Evolutionary conservation across 2,329 filamentous ascomycete species (phyloP).

Genomic region (Chrysosphaeria jannelii): DNA sequence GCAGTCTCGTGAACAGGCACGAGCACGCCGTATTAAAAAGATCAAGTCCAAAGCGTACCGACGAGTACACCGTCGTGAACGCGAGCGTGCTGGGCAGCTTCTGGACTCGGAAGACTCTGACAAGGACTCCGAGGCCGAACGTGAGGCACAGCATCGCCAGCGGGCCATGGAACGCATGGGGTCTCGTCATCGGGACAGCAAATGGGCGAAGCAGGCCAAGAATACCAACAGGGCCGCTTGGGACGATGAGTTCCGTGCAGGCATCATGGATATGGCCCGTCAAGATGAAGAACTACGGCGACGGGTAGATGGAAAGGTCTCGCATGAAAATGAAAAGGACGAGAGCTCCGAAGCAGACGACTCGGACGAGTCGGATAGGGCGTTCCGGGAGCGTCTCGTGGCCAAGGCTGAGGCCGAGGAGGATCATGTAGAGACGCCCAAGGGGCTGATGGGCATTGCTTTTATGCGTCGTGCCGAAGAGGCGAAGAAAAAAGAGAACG

Average conservation of each 20-base stretch:
- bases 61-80: conserved; percentile 59
- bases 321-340: conserved; percentile 8
- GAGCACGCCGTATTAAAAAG: conserved; percentile 83
- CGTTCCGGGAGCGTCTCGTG: conserved; percentile 18
- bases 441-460: conserved; percentile 45
- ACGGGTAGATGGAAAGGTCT: conserved; percentile 35
- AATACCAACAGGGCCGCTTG: conserved; percentile 53
- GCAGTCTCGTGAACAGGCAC: conserved; percentile 63
- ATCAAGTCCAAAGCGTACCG: conserved; percentile 96
- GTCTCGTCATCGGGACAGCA: conserved; percentile 60
- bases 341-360: conserved; percentile 26
- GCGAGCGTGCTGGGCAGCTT: conserved; percentile 21
- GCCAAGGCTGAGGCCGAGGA: conserved; percentile 14
- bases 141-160: conserved; percentile 35
- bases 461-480: conserved; percentile 87
- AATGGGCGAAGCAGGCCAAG: conserved; percentile 69
- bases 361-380: conserved; percentile 20
- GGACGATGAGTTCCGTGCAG: conserved; percentile 62
- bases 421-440: conserved; percentile 20
- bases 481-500: conserved; percentile 35
- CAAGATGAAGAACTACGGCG: conserved; percentile 56
- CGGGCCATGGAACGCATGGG: conserved; percentile 67
- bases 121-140: conserved; percentile 34
- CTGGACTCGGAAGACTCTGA: conserved; percentile 23
- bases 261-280: conserved; percentile 52